Evolutionary conservation across 148 eudicot species (phyloP).

Genomic region (Bassia scoparia): DNA sequence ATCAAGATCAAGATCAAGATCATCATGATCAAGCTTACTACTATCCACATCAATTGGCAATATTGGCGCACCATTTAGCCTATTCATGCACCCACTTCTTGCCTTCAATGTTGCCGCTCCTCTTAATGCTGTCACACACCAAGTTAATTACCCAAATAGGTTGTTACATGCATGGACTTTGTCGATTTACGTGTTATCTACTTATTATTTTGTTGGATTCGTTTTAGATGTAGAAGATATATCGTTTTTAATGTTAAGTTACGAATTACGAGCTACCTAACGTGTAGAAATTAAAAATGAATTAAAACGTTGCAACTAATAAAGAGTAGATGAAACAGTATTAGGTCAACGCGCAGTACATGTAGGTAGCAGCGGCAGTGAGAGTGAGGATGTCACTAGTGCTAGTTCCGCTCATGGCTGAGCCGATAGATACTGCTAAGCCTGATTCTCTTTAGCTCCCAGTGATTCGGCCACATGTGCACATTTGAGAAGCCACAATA

Average conservation of each 20-base stretch:
- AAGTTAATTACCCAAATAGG: no score
- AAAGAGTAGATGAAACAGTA: background rate
- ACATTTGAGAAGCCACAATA: conserved; percentile 88
- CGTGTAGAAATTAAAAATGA: no score
- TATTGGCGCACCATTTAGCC: conserved; percentile 51
- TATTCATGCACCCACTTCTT: conserved; percentile 59
- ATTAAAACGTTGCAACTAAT: no score
- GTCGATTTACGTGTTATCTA: no score
- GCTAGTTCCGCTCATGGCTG: conserved; percentile 71
- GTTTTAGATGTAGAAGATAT: no score
- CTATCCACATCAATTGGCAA: conserved; percentile 52
- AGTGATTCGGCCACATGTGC: conserved; percentile 74
- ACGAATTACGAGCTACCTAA: no score
- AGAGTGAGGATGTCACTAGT: conserved; percentile 75
- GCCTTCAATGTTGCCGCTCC: conserved; percentile 91
- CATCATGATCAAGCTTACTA: conserved; percentile 40
- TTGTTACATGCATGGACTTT: no score
- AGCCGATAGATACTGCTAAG: conserved; percentile 54
- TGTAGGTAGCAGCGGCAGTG: conserved; percentile 91
- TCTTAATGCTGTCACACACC: conserved; percentile 50
- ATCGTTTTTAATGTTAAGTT: no score
- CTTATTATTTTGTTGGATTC: no score
- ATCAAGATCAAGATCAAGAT: conserved; percentile 5
- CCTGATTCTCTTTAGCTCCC: conserved; percentile 77
- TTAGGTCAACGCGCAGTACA: conserved; percentile 53